phyloP scores from a whole-genome alignment of 2,329 filamentous ascomycete species.

The Alternaria ventricosa region DNA sequence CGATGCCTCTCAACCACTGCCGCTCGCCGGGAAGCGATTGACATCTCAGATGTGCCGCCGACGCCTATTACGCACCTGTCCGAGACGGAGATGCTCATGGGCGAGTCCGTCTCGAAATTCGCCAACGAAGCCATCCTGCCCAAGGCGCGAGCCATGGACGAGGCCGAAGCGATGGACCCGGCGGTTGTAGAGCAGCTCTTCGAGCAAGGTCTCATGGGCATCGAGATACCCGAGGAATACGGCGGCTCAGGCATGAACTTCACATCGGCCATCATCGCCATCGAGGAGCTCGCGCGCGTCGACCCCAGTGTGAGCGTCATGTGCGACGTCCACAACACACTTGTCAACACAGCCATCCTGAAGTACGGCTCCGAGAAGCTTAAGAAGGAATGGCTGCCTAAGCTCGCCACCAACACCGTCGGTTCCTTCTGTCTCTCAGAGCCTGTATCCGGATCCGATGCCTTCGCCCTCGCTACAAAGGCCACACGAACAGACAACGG shows the following conservation, averaged over 20 bases:
- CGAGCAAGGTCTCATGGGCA: constrained; percentile 95
- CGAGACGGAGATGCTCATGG: constrained; percentile 88
- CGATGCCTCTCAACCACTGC: constrained; percentile 54
- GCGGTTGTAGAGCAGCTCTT: constrained; percentile 89
- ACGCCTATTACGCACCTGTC: constrained; percentile 93
- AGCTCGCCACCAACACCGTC: constrained; percentile 86
- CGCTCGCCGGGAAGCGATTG: constrained; percentile 46
- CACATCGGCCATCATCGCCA: constrained; percentile 91
- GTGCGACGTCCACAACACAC: constrained; percentile 96
- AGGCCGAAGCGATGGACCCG: constrained; percentile 92
- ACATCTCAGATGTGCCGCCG: constrained; percentile 77
- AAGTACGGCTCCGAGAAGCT: constrained; percentile 79
- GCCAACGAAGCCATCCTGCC: constrained; percentile 87
- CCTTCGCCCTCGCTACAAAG: constrained; percentile 92
- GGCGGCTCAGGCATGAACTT: constrained; percentile 99
- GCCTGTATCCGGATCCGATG: constrained; percentile 91
- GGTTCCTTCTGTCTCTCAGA: constrained; percentile 92
- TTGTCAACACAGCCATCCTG: constrained; percentile 91
- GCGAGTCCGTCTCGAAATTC: constrained; percentile 88
- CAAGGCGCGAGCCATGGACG: constrained; percentile 96
- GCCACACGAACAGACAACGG: constrained; percentile 82
- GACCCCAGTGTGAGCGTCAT: constrained; percentile 95
- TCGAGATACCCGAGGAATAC: constrained; percentile 97
- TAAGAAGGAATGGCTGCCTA: constrained; percentile 89
- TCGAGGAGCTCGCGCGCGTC: constrained; percentile 92